phyloP scores from a whole-genome alignment of 2,329 filamentous ascomycete genomes.

The Rhinocladiella similis region DNA sequence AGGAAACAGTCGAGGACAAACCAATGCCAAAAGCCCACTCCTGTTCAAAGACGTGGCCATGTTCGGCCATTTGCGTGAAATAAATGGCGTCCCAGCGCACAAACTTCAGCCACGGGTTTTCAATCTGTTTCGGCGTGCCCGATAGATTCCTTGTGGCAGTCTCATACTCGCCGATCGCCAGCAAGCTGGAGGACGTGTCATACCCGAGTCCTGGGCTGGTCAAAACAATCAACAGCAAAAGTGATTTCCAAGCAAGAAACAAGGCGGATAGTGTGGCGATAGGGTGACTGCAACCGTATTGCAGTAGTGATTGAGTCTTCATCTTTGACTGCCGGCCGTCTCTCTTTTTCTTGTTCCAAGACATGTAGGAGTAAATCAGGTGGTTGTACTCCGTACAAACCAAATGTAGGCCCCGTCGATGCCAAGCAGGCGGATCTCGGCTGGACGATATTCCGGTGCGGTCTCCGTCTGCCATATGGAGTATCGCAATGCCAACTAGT shows the following conservation, averaged over 20 bases:
- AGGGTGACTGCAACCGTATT: conserved; percentile 3
- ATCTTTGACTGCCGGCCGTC: neutral
- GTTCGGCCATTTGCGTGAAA: conserved; percentile 54
- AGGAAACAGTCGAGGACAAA: conserved; percentile 34
- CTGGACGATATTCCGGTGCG: too few relatives aligned
- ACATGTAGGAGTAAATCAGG: neutral
- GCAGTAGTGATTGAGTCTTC: neutral
- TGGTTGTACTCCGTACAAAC: too few relatives aligned
- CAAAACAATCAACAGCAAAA: conserved; percentile 52
- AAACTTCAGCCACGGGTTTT: conserved; percentile 43
- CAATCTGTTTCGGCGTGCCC: conserved; percentile 21
- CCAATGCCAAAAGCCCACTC: conserved; percentile 67
- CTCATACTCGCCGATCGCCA: conserved; percentile 30
- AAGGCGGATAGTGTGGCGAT: conserved; percentile 22
- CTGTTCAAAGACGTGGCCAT: conserved; percentile 62
- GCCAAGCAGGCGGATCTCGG: too few relatives aligned
- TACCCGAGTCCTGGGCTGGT: conserved; percentile 60
- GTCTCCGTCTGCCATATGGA: too few relatives aligned
- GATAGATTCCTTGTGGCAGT: neutral
- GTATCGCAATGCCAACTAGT: too few relatives aligned
- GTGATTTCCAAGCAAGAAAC: conserved; percentile 57
- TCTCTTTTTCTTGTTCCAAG: neutral
- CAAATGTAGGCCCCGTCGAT: too few relatives aligned
- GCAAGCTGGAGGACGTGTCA: conserved; percentile 61
- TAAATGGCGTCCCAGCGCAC: conserved; percentile 65